These are phyloP conservation scores for Solanum hybrid DNA, from an alignment of 305 asterid genomes.

Conservation along the genomic window DNA sequence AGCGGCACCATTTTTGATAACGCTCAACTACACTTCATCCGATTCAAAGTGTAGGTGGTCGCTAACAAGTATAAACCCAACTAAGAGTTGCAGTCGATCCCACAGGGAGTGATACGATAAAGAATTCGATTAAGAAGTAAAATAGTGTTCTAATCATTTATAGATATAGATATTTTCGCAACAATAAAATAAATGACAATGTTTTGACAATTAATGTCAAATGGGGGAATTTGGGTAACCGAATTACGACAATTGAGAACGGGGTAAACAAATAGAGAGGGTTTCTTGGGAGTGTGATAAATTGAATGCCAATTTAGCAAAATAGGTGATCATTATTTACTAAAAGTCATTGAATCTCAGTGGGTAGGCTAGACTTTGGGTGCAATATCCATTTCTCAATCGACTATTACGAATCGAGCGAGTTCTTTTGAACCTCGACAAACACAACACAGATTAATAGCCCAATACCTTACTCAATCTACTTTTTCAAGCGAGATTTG, in stretches of 20 bases:
- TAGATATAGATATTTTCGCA: no score
- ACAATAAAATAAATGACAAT: background rate
- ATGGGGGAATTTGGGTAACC: background rate
- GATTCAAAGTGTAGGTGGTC: no score
- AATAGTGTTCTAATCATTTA: no score
- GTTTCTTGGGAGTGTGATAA: background rate
- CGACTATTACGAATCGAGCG: background rate
- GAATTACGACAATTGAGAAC: background rate
- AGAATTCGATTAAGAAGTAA: no score
- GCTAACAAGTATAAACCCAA: no score
- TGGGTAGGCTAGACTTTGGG: background rate
- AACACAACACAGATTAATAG: fast-evolving
- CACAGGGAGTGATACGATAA: background rate
- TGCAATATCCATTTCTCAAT: background rate
- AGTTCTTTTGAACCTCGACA: background rate
- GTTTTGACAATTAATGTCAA: background rate
- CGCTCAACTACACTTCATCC: no score
- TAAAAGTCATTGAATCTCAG: background rate
- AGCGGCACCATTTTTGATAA: no score
- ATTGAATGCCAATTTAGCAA: background rate
- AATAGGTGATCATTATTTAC: background rate
- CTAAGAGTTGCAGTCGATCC: no score
- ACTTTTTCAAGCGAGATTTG: background rate
- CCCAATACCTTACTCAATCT: background rate
- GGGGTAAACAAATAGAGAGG: background rate